These are phyloP conservation scores for Vaccinium darrowii DNA, from an alignment of 148 eudicot species.

Conservation along the genomic window DNA sequence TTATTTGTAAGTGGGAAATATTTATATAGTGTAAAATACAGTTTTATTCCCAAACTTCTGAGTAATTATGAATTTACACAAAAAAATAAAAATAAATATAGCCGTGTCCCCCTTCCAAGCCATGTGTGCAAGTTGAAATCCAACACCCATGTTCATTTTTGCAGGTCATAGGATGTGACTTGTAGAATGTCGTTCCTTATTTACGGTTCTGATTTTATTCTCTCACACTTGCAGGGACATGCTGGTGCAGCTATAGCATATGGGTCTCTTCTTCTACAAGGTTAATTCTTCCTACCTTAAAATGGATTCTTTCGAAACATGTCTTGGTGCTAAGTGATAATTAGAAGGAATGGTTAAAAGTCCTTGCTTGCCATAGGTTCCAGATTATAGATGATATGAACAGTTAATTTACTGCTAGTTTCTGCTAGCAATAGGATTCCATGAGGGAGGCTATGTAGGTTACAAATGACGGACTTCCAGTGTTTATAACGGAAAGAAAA, in stretches of 20 bases:
- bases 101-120: neutral
- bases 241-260: no score
- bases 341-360: constrained; percentile 6
- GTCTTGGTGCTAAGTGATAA: no score
- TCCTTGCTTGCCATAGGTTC: neutral
- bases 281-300: no score
- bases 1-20: no score
- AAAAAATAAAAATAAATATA: no score
- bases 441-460: neutral
- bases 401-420: neutral
- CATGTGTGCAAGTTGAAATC: neutral
- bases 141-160: neutral
- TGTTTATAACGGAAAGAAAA: neutral
- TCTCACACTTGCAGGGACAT: no score
- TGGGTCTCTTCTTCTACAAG: no score
- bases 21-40: no score
- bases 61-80: no score
- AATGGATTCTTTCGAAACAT: no score
- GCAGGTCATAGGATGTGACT: neutral
- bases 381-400: neutral
- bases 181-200: neutral
- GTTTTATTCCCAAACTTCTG: no score
- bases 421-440: neutral
- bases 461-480: neutral
- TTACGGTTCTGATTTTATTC: no score